These are phyloP conservation scores for Discostella stelligeroides DNA, from an alignment of 108 stramenopile species.

Conservation along the genomic window DNA sequence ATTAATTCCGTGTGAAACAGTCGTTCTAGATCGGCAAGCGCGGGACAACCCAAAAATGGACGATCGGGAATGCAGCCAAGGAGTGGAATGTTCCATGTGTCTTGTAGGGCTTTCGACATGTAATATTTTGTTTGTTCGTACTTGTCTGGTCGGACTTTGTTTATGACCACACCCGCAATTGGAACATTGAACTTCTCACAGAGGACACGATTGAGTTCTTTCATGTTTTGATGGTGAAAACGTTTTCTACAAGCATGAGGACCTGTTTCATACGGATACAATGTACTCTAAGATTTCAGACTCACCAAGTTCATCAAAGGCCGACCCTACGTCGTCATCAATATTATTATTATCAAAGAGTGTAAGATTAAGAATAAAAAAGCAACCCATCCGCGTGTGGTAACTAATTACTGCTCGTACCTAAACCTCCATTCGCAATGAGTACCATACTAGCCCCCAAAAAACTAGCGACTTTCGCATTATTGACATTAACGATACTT, in stretches of 20 bases:
- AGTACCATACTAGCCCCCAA: conserved; percentile 89
- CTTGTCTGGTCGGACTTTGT: conserved; percentile 94
- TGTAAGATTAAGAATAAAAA: too few species aligned
- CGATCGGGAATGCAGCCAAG: conserved; percentile 88
- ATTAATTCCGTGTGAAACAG: conserved; percentile 78
- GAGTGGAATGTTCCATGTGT: conserved; percentile 91
- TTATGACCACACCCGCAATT: conserved; percentile 92
- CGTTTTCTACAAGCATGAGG: neutral
- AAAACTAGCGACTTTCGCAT: conserved; percentile 90
- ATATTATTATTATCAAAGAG: too few species aligned
- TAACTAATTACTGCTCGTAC: conserved; percentile 38
- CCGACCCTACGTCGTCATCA: conserved; percentile 50
- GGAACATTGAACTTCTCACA: conserved; percentile 86
- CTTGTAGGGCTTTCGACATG: conserved; percentile 71
- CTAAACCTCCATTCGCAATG: conserved; percentile 94
- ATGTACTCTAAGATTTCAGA: neutral
- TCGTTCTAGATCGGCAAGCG: conserved; percentile 88
- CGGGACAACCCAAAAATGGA: conserved; percentile 90
- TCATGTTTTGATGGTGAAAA: neutral
- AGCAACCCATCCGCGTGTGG: too few species aligned
- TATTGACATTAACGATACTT: conserved; percentile 90
- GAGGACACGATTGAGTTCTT: conserved; percentile 87
- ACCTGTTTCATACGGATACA: neutral
- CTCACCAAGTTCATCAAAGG: conserved; percentile 91
- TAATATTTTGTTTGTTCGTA: conserved; percentile 88